Evolutionary conservation across 2,329 filamentous ascomycete species (phyloP).

Genomic region (Phaeoacremonium minimum): DNA sequence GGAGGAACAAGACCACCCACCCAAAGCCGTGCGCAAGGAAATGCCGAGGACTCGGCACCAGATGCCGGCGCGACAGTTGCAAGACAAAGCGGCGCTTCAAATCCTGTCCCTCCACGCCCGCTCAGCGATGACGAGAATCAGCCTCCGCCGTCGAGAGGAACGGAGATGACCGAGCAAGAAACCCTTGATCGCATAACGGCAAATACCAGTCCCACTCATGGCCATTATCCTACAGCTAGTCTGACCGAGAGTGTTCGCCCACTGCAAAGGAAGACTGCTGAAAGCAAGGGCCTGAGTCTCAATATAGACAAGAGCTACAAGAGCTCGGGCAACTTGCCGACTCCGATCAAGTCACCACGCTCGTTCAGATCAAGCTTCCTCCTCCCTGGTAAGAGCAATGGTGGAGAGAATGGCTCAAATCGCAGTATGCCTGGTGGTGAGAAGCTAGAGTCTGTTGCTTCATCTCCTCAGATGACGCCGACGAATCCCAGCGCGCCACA

Average conservation of each 20-base stretch:
- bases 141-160: constrained; percentile 70
- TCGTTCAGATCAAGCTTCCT: constrained; percentile 77
- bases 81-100: constrained; percentile 56
- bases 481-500: constrained; percentile 15
- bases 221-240: constrained; percentile 54
- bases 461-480: constrained; percentile 60
- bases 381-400: constrained; percentile 53
- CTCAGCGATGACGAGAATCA: constrained; percentile 44
- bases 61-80: constrained; percentile 30
- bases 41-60: constrained; percentile 9
- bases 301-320: constrained; percentile 59
- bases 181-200: constrained; percentile 66
- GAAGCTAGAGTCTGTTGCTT: constrained; percentile 77
- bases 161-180: constrained; percentile 74
- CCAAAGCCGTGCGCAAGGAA: constrained; percentile 29
- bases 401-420: constrained; percentile 40
- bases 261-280: constrained; percentile 47
- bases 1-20: constrained; percentile 46
- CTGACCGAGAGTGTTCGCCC: constrained; percentile 76
- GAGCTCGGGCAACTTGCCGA: constrained; percentile 45
- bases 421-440: constrained; percentile 66
- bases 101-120: constrained; percentile 25
- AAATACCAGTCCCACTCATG: constrained; percentile 68
- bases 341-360: constrained; percentile 65
- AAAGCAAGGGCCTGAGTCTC: constrained; percentile 42